Percentiles rank a stretch among this genome's conserved stretches.
Evolutionary conservation across 129 eudicot genomes (phyloP).

Genomic region (Flaveria robusta): DNA sequence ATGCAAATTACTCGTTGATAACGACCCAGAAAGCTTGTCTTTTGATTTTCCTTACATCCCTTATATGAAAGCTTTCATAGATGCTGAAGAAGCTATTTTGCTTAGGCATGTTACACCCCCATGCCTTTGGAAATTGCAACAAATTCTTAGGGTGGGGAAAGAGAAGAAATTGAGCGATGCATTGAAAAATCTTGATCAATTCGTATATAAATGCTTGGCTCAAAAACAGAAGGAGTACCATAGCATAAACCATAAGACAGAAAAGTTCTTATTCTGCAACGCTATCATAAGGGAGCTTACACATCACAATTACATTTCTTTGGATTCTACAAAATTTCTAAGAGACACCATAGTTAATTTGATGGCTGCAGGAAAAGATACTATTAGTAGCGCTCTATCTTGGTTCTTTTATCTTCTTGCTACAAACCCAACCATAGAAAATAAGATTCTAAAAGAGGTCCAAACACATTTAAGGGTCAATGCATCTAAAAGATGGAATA

Average conservation of each 20-base stretch:
- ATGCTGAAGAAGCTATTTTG: conserved; percentile 35
- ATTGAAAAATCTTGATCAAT: background rate
- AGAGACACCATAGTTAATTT: conserved; percentile 28
- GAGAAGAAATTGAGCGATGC: conserved; percentile 12
- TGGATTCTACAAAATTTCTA: conserved; percentile 5
- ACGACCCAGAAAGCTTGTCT: conserved; percentile 40
- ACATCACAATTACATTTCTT: background rate
- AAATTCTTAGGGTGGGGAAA: background rate
- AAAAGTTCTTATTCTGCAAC: background rate
- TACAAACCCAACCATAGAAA: too few relatives aligned
- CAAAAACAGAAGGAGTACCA: background rate
- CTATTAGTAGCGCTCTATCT: background rate
- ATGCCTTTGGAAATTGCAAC: conserved; percentile 24
- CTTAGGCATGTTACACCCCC: conserved; percentile 47
- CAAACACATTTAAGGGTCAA: too few relatives aligned
- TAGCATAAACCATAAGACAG: background rate
- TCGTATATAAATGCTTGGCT: background rate
- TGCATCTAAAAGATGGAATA: too few relatives aligned
- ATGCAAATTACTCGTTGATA: conserved; percentile 31
- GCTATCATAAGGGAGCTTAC: background rate
- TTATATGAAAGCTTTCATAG: conserved; percentile 23
- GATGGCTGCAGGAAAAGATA: conserved; percentile 15
- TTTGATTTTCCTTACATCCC: conserved; percentile 32
- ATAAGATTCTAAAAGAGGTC: too few relatives aligned
- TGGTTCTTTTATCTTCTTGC: too few relatives aligned